Percentiles rank a stretch among this genome's conserved stretches.
Evolutionary conservation across 164 flowering plant species (phyloP).

Genomic region (Vitis vinifera): ASM3070453v1 NC_081811.1:6389001-6389500

Average conservation of each 20-base stretch:
- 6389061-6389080: neutral
- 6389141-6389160: conserved; percentile 45
- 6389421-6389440: no score
- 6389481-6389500: no score
- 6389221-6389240: conserved; percentile 42
- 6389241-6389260: conserved; percentile 47
- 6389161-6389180: conserved; percentile 46
- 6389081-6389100: conserved; percentile 9
- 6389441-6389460: no score
- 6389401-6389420: no score
- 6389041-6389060: neutral
- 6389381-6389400: no score
- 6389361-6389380: no score
- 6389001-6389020: neutral
- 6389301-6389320: conserved; percentile 31
- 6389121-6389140: conserved; percentile 40
- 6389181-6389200: conserved; percentile 65
- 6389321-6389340: neutral
- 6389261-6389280: conserved; percentile 41
- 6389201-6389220: conserved; percentile 23
- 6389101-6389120: conserved; percentile 45
- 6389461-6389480: no score
- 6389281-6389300: conserved; percentile 30
- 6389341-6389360: neutral
- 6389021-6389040: neutral